Evolutionary conservation across 2,329 filamentous ascomycete species (phyloP), one percentile per base, ranked within the genome.

Genomic region (Colletotrichum truncatum): DNA sequence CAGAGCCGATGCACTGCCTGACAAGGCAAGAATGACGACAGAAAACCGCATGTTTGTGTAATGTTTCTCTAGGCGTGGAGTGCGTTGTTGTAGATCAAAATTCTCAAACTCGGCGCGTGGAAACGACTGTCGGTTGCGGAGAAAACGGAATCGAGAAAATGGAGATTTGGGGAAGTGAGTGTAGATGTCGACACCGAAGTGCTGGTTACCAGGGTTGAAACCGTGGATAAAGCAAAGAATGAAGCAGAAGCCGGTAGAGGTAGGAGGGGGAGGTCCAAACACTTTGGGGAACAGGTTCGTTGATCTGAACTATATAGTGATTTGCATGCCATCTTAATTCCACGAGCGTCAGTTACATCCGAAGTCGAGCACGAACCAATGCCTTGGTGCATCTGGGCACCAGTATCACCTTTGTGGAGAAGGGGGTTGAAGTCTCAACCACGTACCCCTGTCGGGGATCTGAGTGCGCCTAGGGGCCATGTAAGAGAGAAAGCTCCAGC

Each of bases 341-440:
- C 21, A 51, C 11, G 34, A 64, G 48, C 34, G 28, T 25, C 56
- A 49, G n/a, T 54, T 30, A 52, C 62, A 45, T 65, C 62, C 62
- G 43, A 62, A 55, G 57, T 55, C 51, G 39, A 55, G 62, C 32
- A 62, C 49, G 62, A 62, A 55, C 57, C 62, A 65, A 51, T 38
- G 23, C 16, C 49, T 43, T 43, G 34, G 49, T 48, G 43, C 57
- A 62, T 62, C 49, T 62, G 62, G 62, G 57, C 62, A 30, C 39
- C 38, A 34, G 62, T 65, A 65, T 65, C 62, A 65, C 14, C 49
- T 62, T 30, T 49, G 62, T 65, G 62, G 62, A 65, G 62, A 61
- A 49, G 26, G 62, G 57, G 49, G 57, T 32, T 41, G 34, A 34
- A 55, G 62, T 65, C 62, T 65, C 62, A 62, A 62, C 49, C 14